These are phyloP conservation scores for Saturnispora mendoncae DNA, from an alignment of 805 yeast genomes.

Conservation along the genomic window DNA sequence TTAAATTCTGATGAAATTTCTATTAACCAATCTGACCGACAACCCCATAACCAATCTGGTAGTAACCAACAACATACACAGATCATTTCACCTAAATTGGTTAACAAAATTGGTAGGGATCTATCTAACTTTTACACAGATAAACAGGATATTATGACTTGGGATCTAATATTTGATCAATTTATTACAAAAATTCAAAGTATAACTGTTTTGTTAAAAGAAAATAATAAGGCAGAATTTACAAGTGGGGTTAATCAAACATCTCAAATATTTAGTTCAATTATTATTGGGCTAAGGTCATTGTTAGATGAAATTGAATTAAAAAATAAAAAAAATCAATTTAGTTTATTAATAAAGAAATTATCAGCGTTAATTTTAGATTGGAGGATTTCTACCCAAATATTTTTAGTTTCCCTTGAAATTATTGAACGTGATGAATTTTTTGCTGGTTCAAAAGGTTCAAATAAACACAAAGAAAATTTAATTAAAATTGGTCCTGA, in stretches of 20 bases:
- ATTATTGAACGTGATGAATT: background rate
- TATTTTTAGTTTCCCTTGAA: slow-evolving; percentile 36
- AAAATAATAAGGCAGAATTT: slow-evolving; percentile 43
- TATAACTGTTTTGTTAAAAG: slow-evolving; percentile 42
- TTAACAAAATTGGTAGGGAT: background rate
- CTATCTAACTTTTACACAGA: slow-evolving; percentile 5
- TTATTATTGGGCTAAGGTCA: slow-evolving; percentile 49
- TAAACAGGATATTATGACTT: slow-evolving; percentile 45
- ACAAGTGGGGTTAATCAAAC: slow-evolving; percentile 44
- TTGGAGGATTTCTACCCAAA: slow-evolving; percentile 53
- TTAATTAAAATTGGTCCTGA: background rate
- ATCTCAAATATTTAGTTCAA: slow-evolving; percentile 42
- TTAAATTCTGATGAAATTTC: background rate
- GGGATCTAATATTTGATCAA: slow-evolving; percentile 48
- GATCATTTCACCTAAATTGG: background rate
- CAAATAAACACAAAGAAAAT: background rate
- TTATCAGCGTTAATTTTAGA: slow-evolving; percentile 50
- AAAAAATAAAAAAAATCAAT: slow-evolving; percentile 38
- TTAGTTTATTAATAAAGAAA: slow-evolving; percentile 42
- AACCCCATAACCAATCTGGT: background rate
- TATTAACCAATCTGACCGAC: background rate
- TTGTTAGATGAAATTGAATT: slow-evolving; percentile 41
- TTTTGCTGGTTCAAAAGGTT: background rate
- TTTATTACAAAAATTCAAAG: slow-evolving; percentile 41
- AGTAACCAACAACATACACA: background rate